Evolutionary conservation across 1,284 basidiomycete species (phyloP), one percentile per base, ranked within the genome.

Genomic region (Termitomyces sp.): DNA sequence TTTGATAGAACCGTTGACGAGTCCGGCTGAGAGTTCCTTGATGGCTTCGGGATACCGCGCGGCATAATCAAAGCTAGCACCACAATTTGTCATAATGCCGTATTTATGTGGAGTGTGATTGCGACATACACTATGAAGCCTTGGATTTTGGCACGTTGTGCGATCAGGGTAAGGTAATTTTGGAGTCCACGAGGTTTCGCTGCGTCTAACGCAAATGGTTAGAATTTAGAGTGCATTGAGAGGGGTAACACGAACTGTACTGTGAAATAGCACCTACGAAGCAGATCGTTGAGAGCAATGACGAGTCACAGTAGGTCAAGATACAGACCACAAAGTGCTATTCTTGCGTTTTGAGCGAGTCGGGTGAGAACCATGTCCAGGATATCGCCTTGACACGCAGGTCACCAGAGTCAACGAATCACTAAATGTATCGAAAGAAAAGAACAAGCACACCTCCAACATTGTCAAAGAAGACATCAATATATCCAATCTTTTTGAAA

Each of bases 381-480:
- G 46, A 91, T 88, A 38, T 89, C 83, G 1, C 74, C 72, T 75
- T 41, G 16, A 42, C 5, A 46, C 3, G 10, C 13, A 14, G 4
- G 30, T 31, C 33, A 18, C 28, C 14, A n/a, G 39, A 35, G 14
- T n/a, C n/a, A 26, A 30, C 30, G n/a, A 31, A 19, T 16, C 5
- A 18, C 35, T 28, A 24, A 24, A 24, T 24, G 8, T 19, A 19
- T 8, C 21, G 11, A 42, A 19, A 6, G 33, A 3, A 13, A 26
- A 30, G n/a, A 19, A 14, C 24, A 38, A 39, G 28, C 58, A 16
- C 49, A 71, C 91, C 91, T 19, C 91, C 91, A 53, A 93, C 91
- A 64, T 94, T 94, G 66, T 94, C 92, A 64, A 93, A 94, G 71
- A 78, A 91, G 4, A 90, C 85, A 61, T 94, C 90, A 9, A 88